Evolutionary conservation across 805 yeast species (phyloP).

Genomic region (Spathaspora hagerdaliae): DNA sequence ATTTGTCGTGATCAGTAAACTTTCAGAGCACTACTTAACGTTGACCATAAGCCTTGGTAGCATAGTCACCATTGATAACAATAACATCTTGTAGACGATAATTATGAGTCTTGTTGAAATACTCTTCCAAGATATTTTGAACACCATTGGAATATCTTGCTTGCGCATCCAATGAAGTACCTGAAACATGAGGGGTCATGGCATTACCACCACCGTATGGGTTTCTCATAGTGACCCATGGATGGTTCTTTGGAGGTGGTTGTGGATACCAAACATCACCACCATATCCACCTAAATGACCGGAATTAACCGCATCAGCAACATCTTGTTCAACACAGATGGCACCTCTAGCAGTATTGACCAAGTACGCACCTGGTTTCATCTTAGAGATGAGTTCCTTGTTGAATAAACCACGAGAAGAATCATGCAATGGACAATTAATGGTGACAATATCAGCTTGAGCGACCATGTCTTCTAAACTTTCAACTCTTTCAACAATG

Average conservation of each 20-base stretch:
- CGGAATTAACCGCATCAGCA: constrained; percentile 66
- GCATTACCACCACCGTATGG: constrained; percentile 71
- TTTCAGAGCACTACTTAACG: too few species aligned
- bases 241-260: constrained; percentile 74
- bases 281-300: constrained; percentile 74
- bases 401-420: constrained; percentile 64
- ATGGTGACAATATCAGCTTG: constrained; percentile 71
- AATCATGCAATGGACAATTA: constrained; percentile 73
- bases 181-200: constrained; percentile 80
- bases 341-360: constrained; percentile 82
- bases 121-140: constrained; percentile 58
- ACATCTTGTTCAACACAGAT: constrained; percentile 70
- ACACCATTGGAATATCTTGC: constrained; percentile 68
- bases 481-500: constrained; percentile 56
- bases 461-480: constrained; percentile 60
- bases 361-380: constrained; percentile 70
- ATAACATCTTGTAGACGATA: constrained; percentile 77
- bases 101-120: constrained; percentile 57
- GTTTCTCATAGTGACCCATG: constrained; percentile 71
- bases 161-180: constrained; percentile 80
- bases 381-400: constrained; percentile 61
- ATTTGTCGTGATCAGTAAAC: too few species aligned
- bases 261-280: constrained; percentile 85
- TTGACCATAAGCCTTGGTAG: constrained; percentile 68
- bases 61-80: constrained; percentile 67